Evolutionary conservation across 2,329 filamentous ascomycete species (phyloP), one percentile per base, ranked within the genome.

Genomic region (Pseudocercospora musae): DNA sequence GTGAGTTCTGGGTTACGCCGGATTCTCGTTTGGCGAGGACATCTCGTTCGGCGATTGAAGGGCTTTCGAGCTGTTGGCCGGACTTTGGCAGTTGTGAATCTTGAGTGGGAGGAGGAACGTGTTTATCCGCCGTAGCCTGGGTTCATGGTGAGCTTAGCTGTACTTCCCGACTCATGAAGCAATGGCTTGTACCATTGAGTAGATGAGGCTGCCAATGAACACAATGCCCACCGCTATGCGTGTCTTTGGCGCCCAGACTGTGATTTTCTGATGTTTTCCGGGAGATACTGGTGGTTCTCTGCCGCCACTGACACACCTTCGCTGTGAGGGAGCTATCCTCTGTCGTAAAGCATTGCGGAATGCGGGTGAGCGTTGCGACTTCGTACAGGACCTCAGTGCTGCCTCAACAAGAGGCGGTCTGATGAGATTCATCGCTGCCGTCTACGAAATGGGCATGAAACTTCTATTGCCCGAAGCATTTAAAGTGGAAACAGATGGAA

Each of bases 1-100:
- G 93, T 13, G 94, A 97, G 70, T 87, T 82, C 61, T 88, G 84
- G 53, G 83, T 89, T 55, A 98, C 84, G 66, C 87, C 86, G 60
- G 86, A 84, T 76, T 95, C 90, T 65, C 89, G 88, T 78, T 95
- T 96, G 69, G 86, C 84, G 65, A 92, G 83, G 67, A 86, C 87
- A 77, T 98, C 95, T 71, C 91, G 87, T 74, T 96, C 91, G 71
- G 92, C 92, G 69, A 97, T 90, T 44, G 89, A 85, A 29, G 90
- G 83, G 52, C 79, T 73, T 70, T 93, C 89, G 72, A 78, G 73
- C 68, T 79, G 72, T 61, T 77, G 69, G 2, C 66, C 68, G 15
- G 63, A 57, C 37, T 52, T 57, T 15, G 65, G 65, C 13, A 46
- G 48, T 33, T 52, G 23, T 7, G 42, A 25, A 20, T 44, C 21